Base-by-base conservation (phyloP, 495 filamentous ascomycete species). In the Pseudevernia furfuracea region DNA sequence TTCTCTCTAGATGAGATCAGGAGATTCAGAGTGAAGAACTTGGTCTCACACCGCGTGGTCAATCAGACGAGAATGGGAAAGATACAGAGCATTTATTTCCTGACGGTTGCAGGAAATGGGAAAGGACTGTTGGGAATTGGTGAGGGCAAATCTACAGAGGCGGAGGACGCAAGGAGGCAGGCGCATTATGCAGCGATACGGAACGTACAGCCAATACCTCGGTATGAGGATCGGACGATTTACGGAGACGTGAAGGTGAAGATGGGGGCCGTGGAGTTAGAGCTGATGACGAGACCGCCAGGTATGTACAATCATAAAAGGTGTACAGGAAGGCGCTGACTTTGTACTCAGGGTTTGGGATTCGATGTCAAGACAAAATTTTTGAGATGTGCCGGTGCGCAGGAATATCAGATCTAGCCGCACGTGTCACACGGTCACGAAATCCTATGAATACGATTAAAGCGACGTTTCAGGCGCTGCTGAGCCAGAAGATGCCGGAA, bases 1-100 rank as follows among this genome's bases (percentile, higher is more conserved):
- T 81, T 90, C 75, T 78, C 73, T 14, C 69, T 80, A 64, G 61
- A 75, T 11, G 72, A 89, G 46, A 84, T 97, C 57, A 53, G 75
- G 17, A 49, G 67, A 1, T 74, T 90, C 59, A 75, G 78, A 32
- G 74, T 79, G 30, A 94, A 91, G 79, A 75, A 77, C 17, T 71
- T 98, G 34, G 89, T 96, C 28, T 61, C 64, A 4, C 88, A 92
- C 70, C 72, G 72, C 2, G 95, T 99, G 55, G 78, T 82, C 65
- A 99, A 99, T 76, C 92, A 96, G 82, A 97, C 95, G 37, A 89
- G 91, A 78, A 84, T 99, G 75, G 94, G 94, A 69, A 99, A 97
- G 82, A 85, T 97, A 61, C 76, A 76, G 59, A 86, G 84, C 71
- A 65, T 80, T 14, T 94, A 92, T 72, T 74, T 79, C 65, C 75